A percentile compares a stretch with the other conserved stretches of the same genome.
Conservation (phyloP, 2,329 filamentous ascomycete genomes). For the Didymella glomerata region DNA sequence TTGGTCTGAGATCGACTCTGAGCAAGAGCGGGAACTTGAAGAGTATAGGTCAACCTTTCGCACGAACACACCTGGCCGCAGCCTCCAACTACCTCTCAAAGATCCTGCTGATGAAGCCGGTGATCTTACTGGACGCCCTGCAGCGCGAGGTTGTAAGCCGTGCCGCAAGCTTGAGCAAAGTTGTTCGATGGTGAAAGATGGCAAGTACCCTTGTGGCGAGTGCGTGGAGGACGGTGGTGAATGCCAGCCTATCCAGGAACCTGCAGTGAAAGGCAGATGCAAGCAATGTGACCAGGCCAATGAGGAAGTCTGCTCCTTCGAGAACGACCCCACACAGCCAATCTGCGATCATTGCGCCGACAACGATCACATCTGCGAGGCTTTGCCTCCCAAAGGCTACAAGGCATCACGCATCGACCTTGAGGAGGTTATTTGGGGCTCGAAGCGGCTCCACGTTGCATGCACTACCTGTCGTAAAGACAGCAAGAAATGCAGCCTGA, state of each 20-base stretch:
- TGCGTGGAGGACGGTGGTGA: slow-evolving; percentile 31
- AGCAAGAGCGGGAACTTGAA: slow-evolving; percentile 23
- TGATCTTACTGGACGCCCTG: slow-evolving; percentile 48
- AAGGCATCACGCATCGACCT: slow-evolving; percentile 31
- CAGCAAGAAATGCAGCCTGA: slow-evolving; percentile 46
- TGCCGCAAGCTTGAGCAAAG: slow-evolving; percentile 38
- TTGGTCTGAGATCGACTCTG: slow-evolving; percentile 34
- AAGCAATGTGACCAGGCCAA: slow-evolving; percentile 34
- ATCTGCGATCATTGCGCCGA: slow-evolving; percentile 35
- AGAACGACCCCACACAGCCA: slow-evolving; percentile 23
- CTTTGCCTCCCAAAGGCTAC: slow-evolving; percentile 29
- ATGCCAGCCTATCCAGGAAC: slow-evolving; percentile 47
- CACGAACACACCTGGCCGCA: slow-evolving; percentile 21
- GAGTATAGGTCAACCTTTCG: slow-evolving; percentile 20
- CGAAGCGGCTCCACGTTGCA: slow-evolving; percentile 24
- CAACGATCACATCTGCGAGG: slow-evolving; percentile 25
- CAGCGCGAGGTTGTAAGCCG: slow-evolving; percentile 45
- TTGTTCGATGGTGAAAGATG: slow-evolving; percentile 43
- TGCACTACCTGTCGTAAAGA: slow-evolving; percentile 44
- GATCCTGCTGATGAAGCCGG: slow-evolving; percentile 35
- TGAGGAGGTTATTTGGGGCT: slow-evolving; percentile 31
- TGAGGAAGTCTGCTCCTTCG: slow-evolving; percentile 34
- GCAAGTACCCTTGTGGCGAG: slow-evolving; percentile 36
- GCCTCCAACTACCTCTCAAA: slow-evolving; percentile 28
- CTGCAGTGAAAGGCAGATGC: slow-evolving; percentile 45